Base-by-base conservation (phyloP, 2,329 filamentous ascomycete genomes). In the Cytospora schulzeri region DNA sequence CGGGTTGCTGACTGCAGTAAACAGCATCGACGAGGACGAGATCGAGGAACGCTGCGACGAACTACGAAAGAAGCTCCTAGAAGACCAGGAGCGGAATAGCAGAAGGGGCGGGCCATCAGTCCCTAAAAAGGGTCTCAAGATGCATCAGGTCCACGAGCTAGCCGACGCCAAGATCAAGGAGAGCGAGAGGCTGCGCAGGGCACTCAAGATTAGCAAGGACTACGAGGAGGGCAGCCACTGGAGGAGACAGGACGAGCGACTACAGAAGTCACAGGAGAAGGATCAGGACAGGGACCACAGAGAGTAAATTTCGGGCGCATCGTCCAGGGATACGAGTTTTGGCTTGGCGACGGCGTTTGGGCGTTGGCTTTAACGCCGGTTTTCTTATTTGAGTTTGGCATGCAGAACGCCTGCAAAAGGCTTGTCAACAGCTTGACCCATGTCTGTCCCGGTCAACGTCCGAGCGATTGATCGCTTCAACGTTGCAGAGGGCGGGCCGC, bases 101-200 rank as follows among this genome's bases (percentile, higher is more conserved):
- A 73, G 70, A 54, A 75, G 68, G 35, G 71, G 67, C 24, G 77
- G 74, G 28, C 76, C 73, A n/a, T 4, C 14, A 29, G 38, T 9
- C 15, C 75, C 77, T 63, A 78, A 75, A 61, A 85, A 81, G 70
- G 84, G 86, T 12, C 83, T 98, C 68, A 99, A 98, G 79, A 84
- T 88, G 69, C 93, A 98, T 78, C 92, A 98, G 78, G 93, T 98
- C 24, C 95, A 99, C 80, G 95, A 98, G 79, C 84, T 97, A 75
- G 95, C 95, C 22, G 91, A 95, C 72, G 95, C 94, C 66, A 99
- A 99, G 84, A 94, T 96, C 70, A 90, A 92, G 75, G 95, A 99
- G 83, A 97, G 90, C 76, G 93, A 98, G 79, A 85, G 91, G 71
- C 80, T 99, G 75, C 82, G 94, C 69, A 91, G 84, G 76, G 95